phyloP scores from a whole-genome alignment of 1,139 yeast species.

The Saccharomyces hybrid region DNA sequence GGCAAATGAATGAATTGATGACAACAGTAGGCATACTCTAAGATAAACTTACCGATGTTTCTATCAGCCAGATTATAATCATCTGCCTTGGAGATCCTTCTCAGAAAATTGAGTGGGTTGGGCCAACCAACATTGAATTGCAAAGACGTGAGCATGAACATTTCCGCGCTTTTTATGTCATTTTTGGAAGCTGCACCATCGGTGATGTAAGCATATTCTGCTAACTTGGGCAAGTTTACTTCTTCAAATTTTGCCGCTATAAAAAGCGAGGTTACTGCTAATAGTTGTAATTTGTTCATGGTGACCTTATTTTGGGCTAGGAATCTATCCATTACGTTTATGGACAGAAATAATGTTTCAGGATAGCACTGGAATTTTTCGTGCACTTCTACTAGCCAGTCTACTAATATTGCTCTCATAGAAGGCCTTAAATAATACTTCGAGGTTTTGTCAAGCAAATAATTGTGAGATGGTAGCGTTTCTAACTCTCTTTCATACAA shows the following conservation, averaged over 20 bases:
- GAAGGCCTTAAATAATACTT: constrained; percentile 66
- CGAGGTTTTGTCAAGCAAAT: constrained; percentile 36
- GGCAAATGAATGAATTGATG: constrained; percentile 65
- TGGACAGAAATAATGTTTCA: constrained; percentile 80
- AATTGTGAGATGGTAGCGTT: constrained; percentile 69
- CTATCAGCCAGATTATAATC: constrained; percentile 85
- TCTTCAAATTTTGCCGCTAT: constrained; percentile 96
- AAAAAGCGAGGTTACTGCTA: constrained; percentile 83
- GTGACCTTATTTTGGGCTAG: constrained; percentile 71
- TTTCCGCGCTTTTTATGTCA: constrained; percentile 82
- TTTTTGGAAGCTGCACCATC: constrained; percentile 80
- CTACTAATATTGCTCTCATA: constrained; percentile 82
- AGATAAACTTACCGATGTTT: constrained; percentile 79
- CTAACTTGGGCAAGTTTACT: constrained; percentile 83
- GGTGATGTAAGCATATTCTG: constrained; percentile 84
- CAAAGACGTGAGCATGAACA: constrained; percentile 65
- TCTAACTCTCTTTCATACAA: constrained; percentile 61
- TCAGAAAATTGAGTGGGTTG: constrained; percentile 86
- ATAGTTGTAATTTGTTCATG: constrained; percentile 74
- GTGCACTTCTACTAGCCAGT: too few species aligned
- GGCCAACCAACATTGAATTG: constrained; percentile 82
- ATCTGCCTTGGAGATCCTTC: constrained; percentile 91
- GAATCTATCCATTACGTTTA: constrained; percentile 84
- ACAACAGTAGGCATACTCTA: constrained; percentile 76
- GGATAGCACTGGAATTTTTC: constrained; percentile 77